phyloP scores from a whole-genome alignment of 1,284 basidiomycete species.

The Puccinia hordei region DNA sequence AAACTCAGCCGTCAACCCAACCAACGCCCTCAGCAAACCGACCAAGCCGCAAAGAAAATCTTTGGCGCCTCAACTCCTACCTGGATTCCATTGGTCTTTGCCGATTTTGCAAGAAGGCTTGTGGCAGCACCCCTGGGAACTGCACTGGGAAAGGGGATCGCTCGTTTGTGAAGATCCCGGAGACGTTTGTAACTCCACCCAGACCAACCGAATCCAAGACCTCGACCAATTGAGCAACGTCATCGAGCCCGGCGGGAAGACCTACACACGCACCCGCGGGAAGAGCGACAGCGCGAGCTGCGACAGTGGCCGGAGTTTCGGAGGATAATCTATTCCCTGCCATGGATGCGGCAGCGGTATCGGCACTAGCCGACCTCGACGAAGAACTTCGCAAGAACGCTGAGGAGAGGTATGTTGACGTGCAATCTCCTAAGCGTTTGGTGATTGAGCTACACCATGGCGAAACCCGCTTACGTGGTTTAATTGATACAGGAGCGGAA shows the following conservation, averaged over 20 bases:
- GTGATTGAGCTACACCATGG: background rate
- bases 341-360: background rate
- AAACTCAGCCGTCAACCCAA: background rate
- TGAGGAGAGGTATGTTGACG: background rate
- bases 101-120: slow-evolving; percentile 43
- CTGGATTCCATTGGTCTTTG: slow-evolving; percentile 6
- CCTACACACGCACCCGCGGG: slow-evolving; percentile 7
- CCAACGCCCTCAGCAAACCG: background rate
- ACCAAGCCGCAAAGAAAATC: background rate
- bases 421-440: background rate
- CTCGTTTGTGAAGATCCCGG: slow-evolving; percentile 1
- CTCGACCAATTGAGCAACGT: background rate
- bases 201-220: background rate
- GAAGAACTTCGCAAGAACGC: background rate
- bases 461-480: background rate
- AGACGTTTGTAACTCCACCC: background rate
- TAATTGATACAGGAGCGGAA: too few species aligned
- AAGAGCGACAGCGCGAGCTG: background rate
- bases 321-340: background rate
- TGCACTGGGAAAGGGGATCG: slow-evolving; percentile 6
- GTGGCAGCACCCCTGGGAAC: background rate
- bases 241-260: background rate
- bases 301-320: background rate
- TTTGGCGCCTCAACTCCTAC: slow-evolving; percentile 15
- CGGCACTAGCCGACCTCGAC: background rate